Percentiles rank a stretch among this genome's conserved stretches.
Conservation (phyloP, 1,139 yeast species). For the Geotrichum aggregatum region DNA sequence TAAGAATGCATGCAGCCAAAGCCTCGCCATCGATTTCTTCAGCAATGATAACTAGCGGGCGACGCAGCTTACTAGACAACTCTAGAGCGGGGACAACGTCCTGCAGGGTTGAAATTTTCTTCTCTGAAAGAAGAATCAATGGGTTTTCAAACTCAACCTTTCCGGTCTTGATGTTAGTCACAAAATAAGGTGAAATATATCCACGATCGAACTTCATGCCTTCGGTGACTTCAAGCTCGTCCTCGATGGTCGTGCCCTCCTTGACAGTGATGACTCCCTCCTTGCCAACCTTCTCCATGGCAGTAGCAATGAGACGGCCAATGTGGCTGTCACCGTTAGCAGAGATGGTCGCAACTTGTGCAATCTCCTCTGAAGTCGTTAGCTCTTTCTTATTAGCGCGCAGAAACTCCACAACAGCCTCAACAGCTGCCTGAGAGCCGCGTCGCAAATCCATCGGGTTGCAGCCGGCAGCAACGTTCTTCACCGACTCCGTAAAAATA, state of each 20-base stretch:
- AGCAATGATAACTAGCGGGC: constrained; percentile 91
- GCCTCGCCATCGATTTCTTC: constrained; percentile 99
- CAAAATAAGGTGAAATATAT: constrained; percentile 94
- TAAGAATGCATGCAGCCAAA: constrained; percentile 95
- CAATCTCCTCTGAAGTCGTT: constrained; percentile 94
- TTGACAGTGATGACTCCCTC: constrained; percentile 98
- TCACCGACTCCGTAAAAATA: constrained; percentile 93
- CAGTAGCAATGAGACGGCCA: constrained; percentile 88
- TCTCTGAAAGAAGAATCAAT: constrained; percentile 80
- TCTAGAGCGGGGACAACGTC: constrained; percentile 93
- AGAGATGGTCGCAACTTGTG: constrained; percentile 97
- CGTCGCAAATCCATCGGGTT: constrained; percentile 99
- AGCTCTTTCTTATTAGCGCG: constrained; percentile 91
- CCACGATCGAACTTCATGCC: constrained; percentile 99
- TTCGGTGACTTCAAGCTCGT: constrained; percentile 95
- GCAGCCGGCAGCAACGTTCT: constrained; percentile 98
- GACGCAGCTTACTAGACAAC: constrained; percentile 88
- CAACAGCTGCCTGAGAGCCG: constrained; percentile 98
- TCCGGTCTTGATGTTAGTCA: constrained; percentile 93
- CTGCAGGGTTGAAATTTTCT: constrained; percentile 88
- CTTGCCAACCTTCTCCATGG: constrained; percentile 99
- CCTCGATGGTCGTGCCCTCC: constrained; percentile 96
- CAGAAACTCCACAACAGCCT: constrained; percentile 86
- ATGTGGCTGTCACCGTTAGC: constrained; percentile 97
- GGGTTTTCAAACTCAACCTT: constrained; percentile 98